phyloP scores from a whole-genome alignment of 371 early-diverging fungal genomes.

The Rhizopus microsporus region DNA sequence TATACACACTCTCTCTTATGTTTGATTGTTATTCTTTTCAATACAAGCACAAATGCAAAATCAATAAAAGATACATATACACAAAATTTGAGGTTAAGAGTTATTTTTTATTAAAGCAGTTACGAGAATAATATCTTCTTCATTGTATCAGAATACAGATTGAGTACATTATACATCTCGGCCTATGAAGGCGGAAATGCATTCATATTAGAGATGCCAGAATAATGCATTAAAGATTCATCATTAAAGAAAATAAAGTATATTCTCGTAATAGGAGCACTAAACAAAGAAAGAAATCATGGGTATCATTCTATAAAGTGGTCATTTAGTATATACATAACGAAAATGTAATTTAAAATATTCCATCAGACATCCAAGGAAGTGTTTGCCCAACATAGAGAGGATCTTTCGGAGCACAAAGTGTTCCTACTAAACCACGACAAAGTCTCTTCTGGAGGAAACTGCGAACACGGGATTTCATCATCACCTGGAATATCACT shows the following conservation, averaged over 20 bases:
- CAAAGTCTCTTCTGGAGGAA: slow-evolving; percentile 38
- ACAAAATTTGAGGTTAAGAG: background rate
- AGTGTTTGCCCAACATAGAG: slow-evolving; percentile 38
- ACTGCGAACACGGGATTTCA: slow-evolving; percentile 46
- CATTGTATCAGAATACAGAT: slow-evolving; percentile 28
- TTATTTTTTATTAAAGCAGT: background rate
- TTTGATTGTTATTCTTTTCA: background rate
- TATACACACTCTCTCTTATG: slow-evolving; percentile 1
- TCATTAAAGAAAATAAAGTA: slow-evolving; percentile 20
- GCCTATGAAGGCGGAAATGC: slow-evolving; percentile 28
- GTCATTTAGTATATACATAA: too few species aligned
- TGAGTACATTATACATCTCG: slow-evolving; percentile 39
- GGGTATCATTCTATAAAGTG: background rate
- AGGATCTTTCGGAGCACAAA: slow-evolving; percentile 20
- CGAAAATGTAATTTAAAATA: background rate
- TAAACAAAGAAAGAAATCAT: slow-evolving; percentile 3
- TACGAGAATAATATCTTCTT: background rate
- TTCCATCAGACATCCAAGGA: slow-evolving; percentile 42
- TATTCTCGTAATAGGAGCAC: slow-evolving; percentile 3
- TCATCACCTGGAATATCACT: slow-evolving; percentile 28
- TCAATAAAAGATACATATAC: too few species aligned
- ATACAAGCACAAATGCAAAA: too few species aligned
- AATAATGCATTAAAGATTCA: slow-evolving; percentile 29
- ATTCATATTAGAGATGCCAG: slow-evolving; percentile 44
- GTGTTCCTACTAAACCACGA: slow-evolving; percentile 19